phyloP scores from a whole-genome alignment of 2,329 filamentous ascomycete species.

The Epichloe baconii region DNA sequence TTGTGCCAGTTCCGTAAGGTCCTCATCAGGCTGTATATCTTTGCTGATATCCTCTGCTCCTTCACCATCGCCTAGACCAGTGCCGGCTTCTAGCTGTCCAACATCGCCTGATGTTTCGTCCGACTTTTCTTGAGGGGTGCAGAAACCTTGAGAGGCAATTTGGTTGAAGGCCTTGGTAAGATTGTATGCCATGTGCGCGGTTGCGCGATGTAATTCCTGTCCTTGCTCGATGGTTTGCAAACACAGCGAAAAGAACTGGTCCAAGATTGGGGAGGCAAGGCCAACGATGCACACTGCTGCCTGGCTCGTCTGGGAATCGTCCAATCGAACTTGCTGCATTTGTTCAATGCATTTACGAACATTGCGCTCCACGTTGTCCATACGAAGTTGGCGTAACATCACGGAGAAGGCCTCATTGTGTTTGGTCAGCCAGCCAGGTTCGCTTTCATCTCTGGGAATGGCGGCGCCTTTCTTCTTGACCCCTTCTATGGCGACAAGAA shows the following conservation, averaged over 20 bases:
- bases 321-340: slow-evolving; percentile 20
- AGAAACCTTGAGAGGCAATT: slow-evolving; percentile 78
- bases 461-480: slow-evolving; percentile 42
- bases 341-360: slow-evolving; percentile 25
- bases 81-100: slow-evolving; percentile 79
- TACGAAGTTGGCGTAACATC: slow-evolving; percentile 46
- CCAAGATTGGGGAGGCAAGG: slow-evolving; percentile 50
- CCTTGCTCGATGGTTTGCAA: slow-evolving; percentile 45
- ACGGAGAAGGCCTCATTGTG: slow-evolving; percentile 37
- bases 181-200: slow-evolving; percentile 60
- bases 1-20: slow-evolving; percentile 81
- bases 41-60: slow-evolving; percentile 97
- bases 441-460: slow-evolving; percentile 21
- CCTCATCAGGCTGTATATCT: slow-evolving; percentile 86
- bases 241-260: slow-evolving; percentile 56
- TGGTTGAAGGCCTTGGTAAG: slow-evolving; percentile 67
- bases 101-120: slow-evolving; percentile 55
- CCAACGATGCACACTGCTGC: slow-evolving; percentile 20
- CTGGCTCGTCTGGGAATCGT: slow-evolving; percentile 13
- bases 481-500: slow-evolving; percentile 69
- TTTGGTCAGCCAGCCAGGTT: slow-evolving; percentile 22
- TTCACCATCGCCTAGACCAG: slow-evolving; percentile 86
- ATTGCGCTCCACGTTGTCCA: slow-evolving; percentile 37
- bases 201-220: slow-evolving; percentile 52
- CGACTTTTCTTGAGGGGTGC: slow-evolving; percentile 71